Evolutionary conservation across 441 rosid species (phyloP).

Genomic region (Euphorbia schlechtendalii): DNA sequence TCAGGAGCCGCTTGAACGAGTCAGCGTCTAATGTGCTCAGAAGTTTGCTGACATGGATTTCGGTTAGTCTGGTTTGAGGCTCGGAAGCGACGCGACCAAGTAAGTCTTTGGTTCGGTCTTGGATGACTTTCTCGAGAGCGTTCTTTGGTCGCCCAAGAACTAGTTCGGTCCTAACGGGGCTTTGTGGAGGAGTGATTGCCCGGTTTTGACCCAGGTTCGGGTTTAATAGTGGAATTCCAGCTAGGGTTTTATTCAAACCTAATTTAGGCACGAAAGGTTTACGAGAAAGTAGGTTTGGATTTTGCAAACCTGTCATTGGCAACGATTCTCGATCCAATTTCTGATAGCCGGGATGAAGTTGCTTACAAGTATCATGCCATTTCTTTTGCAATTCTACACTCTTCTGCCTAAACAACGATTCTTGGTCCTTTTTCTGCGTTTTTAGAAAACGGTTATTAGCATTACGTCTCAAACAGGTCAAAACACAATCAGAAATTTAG

Average conservation of each 20-base stretch:
- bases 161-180: conserved; percentile 84
- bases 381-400: conserved; percentile 62
- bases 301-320: conserved; percentile 40
- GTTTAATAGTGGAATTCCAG: conserved; percentile 34
- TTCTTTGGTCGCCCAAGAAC: conserved; percentile 54
- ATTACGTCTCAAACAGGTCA: neutral
- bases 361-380: conserved; percentile 67
- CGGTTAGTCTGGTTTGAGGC: conserved; percentile 37
- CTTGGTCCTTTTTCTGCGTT: conserved; percentile 58
- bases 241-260: conserved; percentile 36
- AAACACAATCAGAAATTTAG: neutral
- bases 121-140: conserved; percentile 31
- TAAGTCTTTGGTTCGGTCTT: conserved; percentile 49
- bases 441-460: neutral
- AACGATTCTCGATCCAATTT: conserved; percentile 39
- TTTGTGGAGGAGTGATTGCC: conserved; percentile 43
- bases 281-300: conserved; percentile 44
- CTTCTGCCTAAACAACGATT: conserved; percentile 41
- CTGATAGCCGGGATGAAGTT: conserved; percentile 59
- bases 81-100: conserved; percentile 63
- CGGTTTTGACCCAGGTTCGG: conserved; percentile 23
- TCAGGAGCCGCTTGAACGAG: conserved; percentile 71
- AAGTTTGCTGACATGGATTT: conserved; percentile 36
- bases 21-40: conserved; percentile 47
- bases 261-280: conserved; percentile 61